These are phyloP conservation scores for Biscogniauxia mediterranea DNA, from an alignment of 2,329 filamentous ascomycete genomes.

Conservation along the genomic window DNA sequence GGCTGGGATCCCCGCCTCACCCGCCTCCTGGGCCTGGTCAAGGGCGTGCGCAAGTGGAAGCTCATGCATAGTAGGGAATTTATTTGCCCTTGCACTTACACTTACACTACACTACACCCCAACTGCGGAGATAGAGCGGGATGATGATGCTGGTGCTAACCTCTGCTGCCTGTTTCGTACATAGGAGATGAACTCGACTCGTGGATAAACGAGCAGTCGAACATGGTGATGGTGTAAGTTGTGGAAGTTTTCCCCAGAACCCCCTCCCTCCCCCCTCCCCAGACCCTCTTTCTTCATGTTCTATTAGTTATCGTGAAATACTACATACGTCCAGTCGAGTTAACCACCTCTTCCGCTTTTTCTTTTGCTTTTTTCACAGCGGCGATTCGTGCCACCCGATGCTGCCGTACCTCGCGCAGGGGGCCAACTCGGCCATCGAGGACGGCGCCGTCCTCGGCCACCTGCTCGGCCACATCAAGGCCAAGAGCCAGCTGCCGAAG, in stretches of 20 bases:
- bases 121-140: no score
- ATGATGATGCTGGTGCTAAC: neutral
- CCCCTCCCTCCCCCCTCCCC: no score
- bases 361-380: constrained; percentile 18
- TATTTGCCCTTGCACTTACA: neutral
- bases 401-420: constrained; percentile 63
- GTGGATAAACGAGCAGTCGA: constrained; percentile 51
- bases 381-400: constrained; percentile 65
- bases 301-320: no score
- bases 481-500: constrained; percentile 45
- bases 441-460: constrained; percentile 65
- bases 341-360: no score
- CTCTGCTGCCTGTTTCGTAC: neutral
- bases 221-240: constrained; percentile 47
- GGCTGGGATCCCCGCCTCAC: constrained; percentile 62
- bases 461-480: constrained; percentile 50
- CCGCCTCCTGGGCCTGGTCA: constrained; percentile 47
- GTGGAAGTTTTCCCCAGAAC: constrained; percentile 14
- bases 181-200: constrained; percentile 47
- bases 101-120: no score
- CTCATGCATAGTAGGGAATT: constrained; percentile 50
- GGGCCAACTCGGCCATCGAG: constrained; percentile 66
- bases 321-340: no score
- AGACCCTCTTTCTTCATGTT: no score
- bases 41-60: constrained; percentile 67